Conservation (phyloP, 192 early-diverging fungal species). For the Neocallimastix lanati region DNA sequence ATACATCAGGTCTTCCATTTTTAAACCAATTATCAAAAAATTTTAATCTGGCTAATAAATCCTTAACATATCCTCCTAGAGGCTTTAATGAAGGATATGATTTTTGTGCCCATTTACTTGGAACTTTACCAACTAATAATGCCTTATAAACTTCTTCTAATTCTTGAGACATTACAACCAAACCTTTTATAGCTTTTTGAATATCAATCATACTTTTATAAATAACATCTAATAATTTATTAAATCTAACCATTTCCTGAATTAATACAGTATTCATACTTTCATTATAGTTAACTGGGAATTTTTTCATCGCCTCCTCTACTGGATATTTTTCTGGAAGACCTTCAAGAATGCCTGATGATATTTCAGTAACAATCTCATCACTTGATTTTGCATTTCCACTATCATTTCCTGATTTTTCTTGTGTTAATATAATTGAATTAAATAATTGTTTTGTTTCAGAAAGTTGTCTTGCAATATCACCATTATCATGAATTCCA, state of each 20-base stretch:
- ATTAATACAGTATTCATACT: conserved; percentile 48
- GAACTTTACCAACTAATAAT: conserved; percentile 28
- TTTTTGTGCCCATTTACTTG: conserved; percentile 39
- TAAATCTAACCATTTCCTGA: conserved; percentile 50
- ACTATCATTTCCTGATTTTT: conserved; percentile 6
- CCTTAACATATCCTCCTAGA: conserved; percentile 28
- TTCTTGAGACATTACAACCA: conserved; percentile 41
- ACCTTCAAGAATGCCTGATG: conserved; percentile 26
- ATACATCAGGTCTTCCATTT: conserved; percentile 25
- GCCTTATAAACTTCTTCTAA: conserved; percentile 44
- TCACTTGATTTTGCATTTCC: conserved; percentile 30
- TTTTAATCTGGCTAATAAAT: conserved; percentile 27
- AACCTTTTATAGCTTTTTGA: conserved; percentile 40
- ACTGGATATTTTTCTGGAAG: conserved; percentile 26
- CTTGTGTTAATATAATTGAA: conserved; percentile 33
- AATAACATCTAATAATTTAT: conserved; percentile 32
- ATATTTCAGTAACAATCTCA: conserved; percentile 35
- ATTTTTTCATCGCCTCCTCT: conserved; percentile 22
- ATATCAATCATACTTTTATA: conserved; percentile 33
- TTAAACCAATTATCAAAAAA: conserved; percentile 43
- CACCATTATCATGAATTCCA: conserved; percentile 50
- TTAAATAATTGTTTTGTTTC: conserved; percentile 35
- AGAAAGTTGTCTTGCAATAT: conserved; percentile 40
- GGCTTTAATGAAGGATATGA: conserved; percentile 44
- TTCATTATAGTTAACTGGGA: conserved; percentile 39